Evolutionary conservation across 2,329 filamentous ascomycete species (phyloP), one percentile per base, ranked within the genome.

Genomic region (Gnomoniopsis smithogilvyi): DNA sequence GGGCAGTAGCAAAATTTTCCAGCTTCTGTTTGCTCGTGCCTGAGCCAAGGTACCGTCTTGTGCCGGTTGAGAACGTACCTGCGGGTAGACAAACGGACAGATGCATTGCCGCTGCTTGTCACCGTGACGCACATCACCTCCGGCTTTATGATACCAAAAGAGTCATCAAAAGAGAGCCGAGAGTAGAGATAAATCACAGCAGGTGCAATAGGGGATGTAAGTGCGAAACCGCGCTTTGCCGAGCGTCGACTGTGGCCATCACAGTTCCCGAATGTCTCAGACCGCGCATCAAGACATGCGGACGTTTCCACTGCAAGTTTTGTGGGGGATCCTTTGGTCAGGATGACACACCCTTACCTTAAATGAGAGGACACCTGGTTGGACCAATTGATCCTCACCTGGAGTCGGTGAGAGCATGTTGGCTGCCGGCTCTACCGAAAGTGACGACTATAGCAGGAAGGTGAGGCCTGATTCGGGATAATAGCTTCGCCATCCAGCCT

Each of bases 211-310:
- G 11, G 47, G 45, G 24, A 21, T 30, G 15, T 21, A 21, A 21
- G 19, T 46, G 50, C 43, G 54, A 36, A 49, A 55, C 34, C 47
- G 58, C 56, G 30, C 45, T 34, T 26, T 52, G 19, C 41, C 48
- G 52, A 56, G 14, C 24, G 33, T 38, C 36, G 15, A 21, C n/a
- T 54, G 53, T 62, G 53, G 17, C 50, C 47, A 54, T 57, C 49
- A 48, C 33, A 45, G 50, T 62, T 60, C 53, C 60, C 57, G 58
- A 54, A 54, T 62, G 60, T 62, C 60, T 62, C 49, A 54, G 50
- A 22, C 30, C 36, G 53, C 53, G 56, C 11, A 60, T 43, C 45
- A 50, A 57, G 38, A 60, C 45, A 57, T 46, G 22, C 33, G 30
- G 57, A 43, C 12, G 36, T 59, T 48, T 49, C 36, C 49, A 49